Evolutionary conservation across 1,284 basidiomycete species (phyloP).

Genomic region (Sanghuangporus sanghuang): DNA sequence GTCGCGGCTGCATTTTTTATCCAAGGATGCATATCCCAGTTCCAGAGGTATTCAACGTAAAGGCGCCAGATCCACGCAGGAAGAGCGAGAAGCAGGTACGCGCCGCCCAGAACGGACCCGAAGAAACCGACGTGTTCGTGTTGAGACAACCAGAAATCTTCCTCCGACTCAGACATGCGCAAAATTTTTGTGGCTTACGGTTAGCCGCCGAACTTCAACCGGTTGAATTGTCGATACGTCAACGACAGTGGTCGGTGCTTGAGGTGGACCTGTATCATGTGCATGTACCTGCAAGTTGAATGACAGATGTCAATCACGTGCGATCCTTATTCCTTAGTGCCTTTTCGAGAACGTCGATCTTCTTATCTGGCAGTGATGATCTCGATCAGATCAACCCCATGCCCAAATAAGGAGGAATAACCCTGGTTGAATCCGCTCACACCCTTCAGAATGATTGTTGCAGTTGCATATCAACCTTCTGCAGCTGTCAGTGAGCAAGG

Average conservation of each 20-base stretch:
- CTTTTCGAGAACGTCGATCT: not conserved
- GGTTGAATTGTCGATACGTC: not conserved
- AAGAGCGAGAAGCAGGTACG: constrained; percentile 22
- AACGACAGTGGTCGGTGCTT: not conserved
- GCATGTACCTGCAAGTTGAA: no score
- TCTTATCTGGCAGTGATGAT: not conserved
- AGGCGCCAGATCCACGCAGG: constrained; percentile 46
- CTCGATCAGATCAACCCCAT: not conserved
- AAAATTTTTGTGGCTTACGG: not conserved
- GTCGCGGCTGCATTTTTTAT: constrained; percentile 59
- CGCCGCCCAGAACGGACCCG: constrained; percentile 21
- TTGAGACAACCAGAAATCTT: not conserved
- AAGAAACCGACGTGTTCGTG: constrained; percentile 8
- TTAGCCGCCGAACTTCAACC: not conserved
- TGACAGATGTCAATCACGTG: not conserved
- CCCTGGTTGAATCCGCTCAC: not conserved
- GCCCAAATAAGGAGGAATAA: not conserved
- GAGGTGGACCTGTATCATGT: not conserved
- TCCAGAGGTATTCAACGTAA: constrained; percentile 59
- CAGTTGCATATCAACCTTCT: not conserved
- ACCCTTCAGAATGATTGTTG: no score
- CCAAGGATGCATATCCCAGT: constrained; percentile 58
- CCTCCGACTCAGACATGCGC: not conserved
- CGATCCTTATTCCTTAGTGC: not conserved
- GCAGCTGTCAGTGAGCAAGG: not conserved